Conservation (phyloP, 202 grass and related monocot species). For the Setaria viridis region DNA sequence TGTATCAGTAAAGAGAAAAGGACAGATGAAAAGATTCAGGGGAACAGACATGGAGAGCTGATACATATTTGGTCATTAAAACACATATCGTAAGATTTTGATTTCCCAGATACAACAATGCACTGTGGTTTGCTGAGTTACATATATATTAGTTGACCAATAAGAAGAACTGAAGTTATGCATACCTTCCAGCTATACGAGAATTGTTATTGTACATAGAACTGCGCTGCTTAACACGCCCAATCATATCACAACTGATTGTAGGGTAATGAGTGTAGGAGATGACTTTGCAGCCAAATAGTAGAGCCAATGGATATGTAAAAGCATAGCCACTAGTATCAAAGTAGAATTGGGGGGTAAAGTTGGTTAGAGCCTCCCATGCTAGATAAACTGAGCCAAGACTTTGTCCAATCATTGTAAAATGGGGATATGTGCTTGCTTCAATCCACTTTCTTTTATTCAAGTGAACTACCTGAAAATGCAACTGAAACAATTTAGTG, state of each 20-base stretch:
- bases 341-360: slow-evolving; percentile 76
- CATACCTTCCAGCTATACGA: slow-evolving; percentile 79
- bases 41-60: background rate
- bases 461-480: slow-evolving; percentile 83
- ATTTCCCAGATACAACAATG: slow-evolving; percentile 24
- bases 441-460: slow-evolving; percentile 94
- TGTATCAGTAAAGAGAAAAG: background rate
- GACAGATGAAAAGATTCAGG: slow-evolving; percentile 5
- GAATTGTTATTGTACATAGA: slow-evolving; percentile 95
- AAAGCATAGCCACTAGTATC: slow-evolving; percentile 86
- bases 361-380: slow-evolving; percentile 85
- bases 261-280: slow-evolving; percentile 96
- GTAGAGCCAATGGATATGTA: slow-evolving; percentile 71
- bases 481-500: slow-evolving; percentile 15
- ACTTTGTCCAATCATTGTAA: slow-evolving; percentile 98
- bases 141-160: background rate
- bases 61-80: slow-evolving; percentile 13
- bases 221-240: slow-evolving; percentile 69
- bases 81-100: background rate
- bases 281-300: slow-evolving; percentile 90
- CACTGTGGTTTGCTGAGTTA: background rate
- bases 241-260: slow-evolving; percentile 96
- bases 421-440: slow-evolving; percentile 75
- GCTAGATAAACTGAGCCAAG: slow-evolving; percentile 92
- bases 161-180: slow-evolving; percentile 27